Evolutionary conservation across 78 protist species (phyloP).

Genomic region (Dictyostelium firmibasis): DNA sequence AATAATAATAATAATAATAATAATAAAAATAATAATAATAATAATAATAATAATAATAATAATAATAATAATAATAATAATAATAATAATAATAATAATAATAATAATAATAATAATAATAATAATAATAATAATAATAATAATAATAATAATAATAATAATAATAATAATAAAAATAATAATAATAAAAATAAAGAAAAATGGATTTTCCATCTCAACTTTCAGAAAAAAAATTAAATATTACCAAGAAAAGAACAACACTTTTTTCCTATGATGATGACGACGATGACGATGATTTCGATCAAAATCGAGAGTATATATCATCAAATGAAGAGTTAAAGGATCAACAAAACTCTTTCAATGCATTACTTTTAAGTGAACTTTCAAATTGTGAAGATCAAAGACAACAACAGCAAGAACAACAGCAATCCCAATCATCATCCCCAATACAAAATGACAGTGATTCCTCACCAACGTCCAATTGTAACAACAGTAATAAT

Average conservation of each 20-base stretch:
- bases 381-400: neutral
- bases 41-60: neutral
- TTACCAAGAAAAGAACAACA: neutral
- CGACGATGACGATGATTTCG: neutral
- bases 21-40: neutral
- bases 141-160: neutral
- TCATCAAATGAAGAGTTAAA: neutral
- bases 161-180: neutral
- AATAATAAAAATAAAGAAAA: neutral
- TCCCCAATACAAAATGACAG: neutral
- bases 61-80: neutral
- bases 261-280: neutral
- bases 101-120: neutral
- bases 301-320: neutral
- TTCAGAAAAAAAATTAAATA: neutral
- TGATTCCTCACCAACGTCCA: neutral
- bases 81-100: neutral
- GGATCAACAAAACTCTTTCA: neutral
- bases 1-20: neutral
- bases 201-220: neutral
- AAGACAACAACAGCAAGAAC: neutral
- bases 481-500: neutral
- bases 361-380: neutral
- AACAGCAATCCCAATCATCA: neutral
- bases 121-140: neutral